phyloP scores from a whole-genome alignment of 1,139 yeast species.

The Arxiozyma bovina region DNA sequence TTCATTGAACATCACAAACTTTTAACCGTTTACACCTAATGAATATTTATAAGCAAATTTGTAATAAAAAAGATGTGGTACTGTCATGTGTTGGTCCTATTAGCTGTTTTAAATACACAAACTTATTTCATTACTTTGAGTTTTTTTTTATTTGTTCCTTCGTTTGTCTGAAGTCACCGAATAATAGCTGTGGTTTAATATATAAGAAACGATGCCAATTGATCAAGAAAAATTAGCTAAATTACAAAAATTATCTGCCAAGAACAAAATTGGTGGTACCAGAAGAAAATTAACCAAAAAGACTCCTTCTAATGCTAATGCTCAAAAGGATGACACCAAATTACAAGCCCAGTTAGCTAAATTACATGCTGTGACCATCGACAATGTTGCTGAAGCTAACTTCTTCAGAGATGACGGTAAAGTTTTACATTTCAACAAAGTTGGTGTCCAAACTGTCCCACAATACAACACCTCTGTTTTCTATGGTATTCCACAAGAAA shows the following conservation, averaged over 20 bases:
- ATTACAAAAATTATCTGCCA: slow-evolving; percentile 63
- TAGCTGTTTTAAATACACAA: no score
- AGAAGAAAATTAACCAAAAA: slow-evolving; percentile 75
- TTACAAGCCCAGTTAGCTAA: slow-evolving; percentile 86
- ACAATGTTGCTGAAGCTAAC: slow-evolving; percentile 93
- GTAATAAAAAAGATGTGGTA: background rate
- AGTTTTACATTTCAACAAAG: slow-evolving; percentile 92
- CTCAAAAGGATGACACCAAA: slow-evolving; percentile 74
- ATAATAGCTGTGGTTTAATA: background rate
- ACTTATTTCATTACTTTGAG: no score
- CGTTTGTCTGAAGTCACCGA: background rate
- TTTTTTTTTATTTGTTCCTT: no score
- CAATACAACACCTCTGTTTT: slow-evolving; percentile 90
- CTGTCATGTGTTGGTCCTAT: no score
- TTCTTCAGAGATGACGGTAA: slow-evolving; percentile 95
- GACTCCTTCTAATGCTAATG: slow-evolving; percentile 29
- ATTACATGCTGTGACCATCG: slow-evolving; percentile 82
- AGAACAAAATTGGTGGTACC: slow-evolving; percentile 81
- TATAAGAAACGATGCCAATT: slow-evolving; percentile 50
- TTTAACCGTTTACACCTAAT: background rate
- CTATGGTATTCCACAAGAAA: slow-evolving; percentile 94
- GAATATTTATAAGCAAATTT: no score
- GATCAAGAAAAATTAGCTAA: slow-evolving; percentile 86
- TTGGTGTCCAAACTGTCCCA: slow-evolving; percentile 89
- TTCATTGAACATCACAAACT: background rate